These are phyloP conservation scores for Pseudofabraea citricarpa DNA, from an alignment of 2,329 filamentous ascomycete species.

Conservation along the genomic window DNA sequence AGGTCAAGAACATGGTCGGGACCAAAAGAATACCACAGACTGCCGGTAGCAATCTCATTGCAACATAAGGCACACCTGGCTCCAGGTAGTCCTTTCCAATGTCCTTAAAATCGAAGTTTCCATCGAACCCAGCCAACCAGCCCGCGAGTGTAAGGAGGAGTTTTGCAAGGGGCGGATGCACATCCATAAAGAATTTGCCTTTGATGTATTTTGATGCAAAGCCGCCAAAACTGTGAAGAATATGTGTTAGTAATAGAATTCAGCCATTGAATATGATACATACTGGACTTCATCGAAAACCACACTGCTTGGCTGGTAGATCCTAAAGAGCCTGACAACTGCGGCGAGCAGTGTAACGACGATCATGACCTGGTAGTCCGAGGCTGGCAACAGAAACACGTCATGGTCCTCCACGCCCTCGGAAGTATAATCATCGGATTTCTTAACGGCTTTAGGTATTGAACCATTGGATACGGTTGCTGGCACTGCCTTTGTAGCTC, in stretches of 20 bases:
- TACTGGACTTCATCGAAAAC: constrained; percentile 99
- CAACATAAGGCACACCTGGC: constrained; percentile 90
- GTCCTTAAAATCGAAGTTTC: constrained; percentile 97
- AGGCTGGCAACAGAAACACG: constrained; percentile 77
- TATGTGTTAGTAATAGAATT: constrained; percentile 11
- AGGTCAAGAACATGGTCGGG: constrained; percentile 88
- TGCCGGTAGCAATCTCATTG: constrained; percentile 92
- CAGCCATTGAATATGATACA: constrained; percentile 34
- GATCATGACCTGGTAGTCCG: constrained; percentile 76
- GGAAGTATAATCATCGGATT: constrained; percentile 59
- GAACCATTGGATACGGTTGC: constrained; percentile 7
- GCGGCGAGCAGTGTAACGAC: constrained; percentile 70
- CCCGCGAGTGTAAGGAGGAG: constrained; percentile 92
- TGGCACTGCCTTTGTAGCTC: constrained; percentile 13
- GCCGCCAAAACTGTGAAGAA: constrained; percentile 75
- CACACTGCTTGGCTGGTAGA: constrained; percentile 93
- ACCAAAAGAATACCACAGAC: constrained; percentile 84
- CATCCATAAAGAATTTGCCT: constrained; percentile 99
- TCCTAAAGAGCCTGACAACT: constrained; percentile 83
- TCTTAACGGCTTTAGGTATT: constrained; percentile 13
- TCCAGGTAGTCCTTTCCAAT: constrained; percentile 99
- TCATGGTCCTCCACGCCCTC: constrained; percentile 85
- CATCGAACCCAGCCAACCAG: constrained; percentile 91
- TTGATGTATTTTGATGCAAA: constrained; percentile 99
- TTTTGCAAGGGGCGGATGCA: constrained; percentile 96